These are phyloP conservation scores for Saccharomyces hybrid DNA, from an alignment of 1,139 yeast genomes.

Conservation along the genomic window DNA sequence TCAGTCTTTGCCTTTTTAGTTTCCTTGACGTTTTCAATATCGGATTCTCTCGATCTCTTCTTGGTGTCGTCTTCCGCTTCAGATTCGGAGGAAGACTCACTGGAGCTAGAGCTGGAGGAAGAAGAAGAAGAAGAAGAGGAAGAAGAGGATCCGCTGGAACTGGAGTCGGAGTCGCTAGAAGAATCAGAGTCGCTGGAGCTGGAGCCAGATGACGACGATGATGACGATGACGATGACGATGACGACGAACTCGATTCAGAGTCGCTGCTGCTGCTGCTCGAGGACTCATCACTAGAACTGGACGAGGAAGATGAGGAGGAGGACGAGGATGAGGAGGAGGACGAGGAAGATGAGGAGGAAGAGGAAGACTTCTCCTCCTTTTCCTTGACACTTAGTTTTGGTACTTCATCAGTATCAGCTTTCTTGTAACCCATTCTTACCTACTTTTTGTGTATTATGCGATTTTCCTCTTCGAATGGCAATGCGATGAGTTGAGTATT, in stretches of 20 bases:
- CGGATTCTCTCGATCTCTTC: constrained; percentile 3
- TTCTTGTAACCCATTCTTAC: constrained; percentile 15
- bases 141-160: not conserved
- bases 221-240: constrained; percentile 1
- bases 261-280: constrained; percentile 3
- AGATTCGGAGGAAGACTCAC: constrained; percentile 7
- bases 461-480: not conserved
- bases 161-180: not conserved
- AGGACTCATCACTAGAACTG: constrained; percentile 7
- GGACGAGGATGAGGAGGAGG: constrained; percentile 9
- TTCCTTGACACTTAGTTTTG: constrained; percentile 27
- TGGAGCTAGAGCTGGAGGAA: constrained; percentile 9
- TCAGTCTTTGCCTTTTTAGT: constrained; percentile 5
- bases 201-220: constrained; percentile 10
- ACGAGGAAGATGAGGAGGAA: not conserved
- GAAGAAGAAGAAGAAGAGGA: not conserved
- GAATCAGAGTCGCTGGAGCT: constrained; percentile 4
- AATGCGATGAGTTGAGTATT: not conserved
- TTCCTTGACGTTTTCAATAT: not conserved
- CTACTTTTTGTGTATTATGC: not conserved
- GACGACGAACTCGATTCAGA: constrained; percentile 12
- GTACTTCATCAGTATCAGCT: constrained; percentile 15
- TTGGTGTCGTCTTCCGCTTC: constrained; percentile 7
- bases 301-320: constrained; percentile 9
- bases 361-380: constrained; percentile 14